Evolutionary conservation across 331 rosid genomes (phyloP).

Genomic region (Cydonia oblonga): DNA sequence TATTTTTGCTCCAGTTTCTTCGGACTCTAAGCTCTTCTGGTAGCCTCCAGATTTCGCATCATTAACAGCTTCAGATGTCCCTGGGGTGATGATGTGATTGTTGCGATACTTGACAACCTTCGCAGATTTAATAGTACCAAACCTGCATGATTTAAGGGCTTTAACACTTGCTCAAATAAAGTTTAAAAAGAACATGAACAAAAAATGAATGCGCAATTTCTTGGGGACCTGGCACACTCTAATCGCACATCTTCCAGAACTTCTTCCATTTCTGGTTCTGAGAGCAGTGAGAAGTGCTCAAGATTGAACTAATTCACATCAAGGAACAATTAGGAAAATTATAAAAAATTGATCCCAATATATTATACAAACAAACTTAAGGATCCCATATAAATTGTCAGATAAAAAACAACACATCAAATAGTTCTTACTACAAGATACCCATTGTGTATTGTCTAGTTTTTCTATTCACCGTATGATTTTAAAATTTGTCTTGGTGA

Average conservation of each 20-base stretch:
- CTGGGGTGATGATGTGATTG: slow-evolving; percentile 14
- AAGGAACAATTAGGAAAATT: slow-evolving; percentile 1
- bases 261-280: slow-evolving; percentile 53
- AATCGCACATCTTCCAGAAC: slow-evolving; percentile 73
- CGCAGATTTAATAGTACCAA: slow-evolving; percentile 68
- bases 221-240: slow-evolving; percentile 84
- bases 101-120: slow-evolving; percentile 43
- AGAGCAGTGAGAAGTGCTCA: slow-evolving; percentile 34
- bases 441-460: too few relatives aligned
- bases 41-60: slow-evolving; percentile 20
- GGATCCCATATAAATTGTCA: too few relatives aligned
- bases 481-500: not conserved
- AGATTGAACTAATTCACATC: slow-evolving; percentile 40
- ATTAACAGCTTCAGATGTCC: slow-evolving; percentile 18
- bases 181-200: not conserved
- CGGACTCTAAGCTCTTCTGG: slow-evolving; percentile 1
- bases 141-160: slow-evolving; percentile 40
- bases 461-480: not conserved
- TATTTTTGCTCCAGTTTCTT: slow-evolving; percentile 11
- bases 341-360: slow-evolving; percentile 5
- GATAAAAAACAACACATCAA: too few relatives aligned
- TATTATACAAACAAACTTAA: not conserved
- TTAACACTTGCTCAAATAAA: not conserved
- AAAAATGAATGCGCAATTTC: slow-evolving; percentile 2
- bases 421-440: too few relatives aligned